Base-by-base conservation (phyloP, 139 green algal genomes). In the Pedinophyceae sp. region DNA sequence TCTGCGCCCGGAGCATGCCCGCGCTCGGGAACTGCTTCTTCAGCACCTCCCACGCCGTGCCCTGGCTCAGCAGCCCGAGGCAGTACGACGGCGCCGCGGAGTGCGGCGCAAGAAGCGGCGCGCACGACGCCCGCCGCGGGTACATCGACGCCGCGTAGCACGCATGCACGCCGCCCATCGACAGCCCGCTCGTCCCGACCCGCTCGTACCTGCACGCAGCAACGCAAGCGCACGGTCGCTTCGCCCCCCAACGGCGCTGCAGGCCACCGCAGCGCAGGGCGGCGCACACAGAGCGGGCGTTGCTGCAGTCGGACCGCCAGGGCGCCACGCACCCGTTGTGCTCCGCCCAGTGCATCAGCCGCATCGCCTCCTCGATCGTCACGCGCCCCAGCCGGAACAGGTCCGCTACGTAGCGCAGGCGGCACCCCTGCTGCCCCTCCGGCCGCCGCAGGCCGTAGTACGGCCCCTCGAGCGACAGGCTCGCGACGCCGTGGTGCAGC, bases 121-220 rank as follows among this genome's bases (percentile, higher is more conserved):
- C 2, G 40, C 61, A 71, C 2, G 81, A 77, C 26, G 92, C 58
- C 3, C 69, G 57, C 0, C 55, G 54, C 2, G 74, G 77, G 72
- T 73, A 88, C 27, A 93, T 62, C 1, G 57, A 66, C 2, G 79
- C 74, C 0, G 77, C 77, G 83, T 93, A 93, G 68, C 58, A 73
- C 3, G 85, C 76, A 62, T 94, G 85, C 28, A 94, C 84, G 13
- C 81, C 85, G 2, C 85, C 85, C 85, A 94, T 94, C 41, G 70
- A 84, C 23, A 93, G 72, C 2, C 85, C 83, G 3, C 16, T 27
- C 22, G 39, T 7, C 24, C 24, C 47, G 10, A 52, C 24, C 10
- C 24, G 47, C 58, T 73, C 54, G 87, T 72, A 45, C 75, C 78
- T 80, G 63, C 28, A 61, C 50, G 26, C 29, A 48, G 25, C 27